phyloP scores from a whole-genome alignment of 2,329 filamentous ascomycete species.

The Ceratocystis ficicola region DNA sequence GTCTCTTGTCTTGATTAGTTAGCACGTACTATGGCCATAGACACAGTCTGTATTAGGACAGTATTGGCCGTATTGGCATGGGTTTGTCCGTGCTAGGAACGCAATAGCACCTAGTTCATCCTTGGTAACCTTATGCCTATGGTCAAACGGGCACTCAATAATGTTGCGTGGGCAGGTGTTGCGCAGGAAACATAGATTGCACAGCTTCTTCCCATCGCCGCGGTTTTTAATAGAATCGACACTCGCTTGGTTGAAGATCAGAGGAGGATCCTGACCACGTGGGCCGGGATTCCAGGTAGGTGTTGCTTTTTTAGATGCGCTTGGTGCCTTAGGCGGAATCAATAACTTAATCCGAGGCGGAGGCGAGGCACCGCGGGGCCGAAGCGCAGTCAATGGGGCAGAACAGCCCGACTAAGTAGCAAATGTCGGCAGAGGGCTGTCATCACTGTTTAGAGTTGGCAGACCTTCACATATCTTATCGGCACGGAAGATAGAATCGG shows the following conservation, averaged over 20 bases:
- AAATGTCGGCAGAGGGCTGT: not conserved
- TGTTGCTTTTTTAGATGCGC: not conserved
- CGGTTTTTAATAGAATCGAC: conserved; percentile 46
- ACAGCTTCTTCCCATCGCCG: conserved; percentile 44
- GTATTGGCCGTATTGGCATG: conserved; percentile 46
- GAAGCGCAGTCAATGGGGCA: not conserved
- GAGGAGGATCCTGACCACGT: conserved; percentile 12
- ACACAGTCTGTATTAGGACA: conserved; percentile 48
- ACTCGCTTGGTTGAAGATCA: conserved; percentile 25
- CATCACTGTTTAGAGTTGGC: not conserved
- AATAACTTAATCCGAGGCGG: conserved; percentile 8
- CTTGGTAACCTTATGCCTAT: conserved; percentile 40
- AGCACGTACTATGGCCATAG: conserved; percentile 47
- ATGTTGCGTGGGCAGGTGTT: conserved; percentile 44
- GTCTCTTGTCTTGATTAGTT: not conserved
- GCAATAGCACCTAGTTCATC: conserved; percentile 47
- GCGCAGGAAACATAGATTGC: conserved; percentile 50
- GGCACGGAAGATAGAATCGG: conserved; percentile 39
- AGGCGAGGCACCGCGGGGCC: conserved; percentile 8
- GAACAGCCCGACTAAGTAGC: not conserved
- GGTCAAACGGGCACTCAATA: conserved; percentile 43
- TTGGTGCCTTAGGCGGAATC: conserved; percentile 11
- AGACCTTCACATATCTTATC: conserved; percentile 38
- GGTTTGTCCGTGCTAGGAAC: conserved; percentile 44
- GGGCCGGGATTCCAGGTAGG: conserved; percentile 13